Percentiles rank a stretch among this genome's conserved stretches.
Conservation (phyloP, 2,329 filamentous ascomycete genomes). For the Ascochyta viciae-villosae region DNA sequence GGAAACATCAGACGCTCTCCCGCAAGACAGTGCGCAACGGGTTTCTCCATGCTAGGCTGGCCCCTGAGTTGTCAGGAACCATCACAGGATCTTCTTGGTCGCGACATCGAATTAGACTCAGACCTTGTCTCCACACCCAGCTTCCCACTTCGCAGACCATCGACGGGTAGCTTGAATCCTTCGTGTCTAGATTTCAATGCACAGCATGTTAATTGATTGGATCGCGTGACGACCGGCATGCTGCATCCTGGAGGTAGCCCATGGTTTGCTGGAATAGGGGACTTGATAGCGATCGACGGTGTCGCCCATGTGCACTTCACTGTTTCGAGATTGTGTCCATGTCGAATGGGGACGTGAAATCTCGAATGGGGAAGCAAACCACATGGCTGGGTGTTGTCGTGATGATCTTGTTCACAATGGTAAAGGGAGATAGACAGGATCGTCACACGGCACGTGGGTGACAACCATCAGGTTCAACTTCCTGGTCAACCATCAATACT, state of each 20-base stretch:
- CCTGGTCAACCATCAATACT: slow-evolving; percentile 6
- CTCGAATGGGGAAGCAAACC: slow-evolving; percentile 13
- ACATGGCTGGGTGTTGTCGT: slow-evolving; percentile 11
- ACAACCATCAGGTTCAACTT: slow-evolving; percentile 4
- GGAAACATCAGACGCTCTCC: not conserved
- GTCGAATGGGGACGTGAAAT: slow-evolving; percentile 19
- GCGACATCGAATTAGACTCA: slow-evolving; percentile 23
- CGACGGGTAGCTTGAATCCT: slow-evolving; percentile 10
- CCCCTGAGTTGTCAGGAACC: slow-evolving; percentile 3
- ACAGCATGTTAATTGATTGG: slow-evolving; percentile 5
- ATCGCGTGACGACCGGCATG: slow-evolving; percentile 2
- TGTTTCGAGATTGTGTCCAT: slow-evolving; percentile 15
- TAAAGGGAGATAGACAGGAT: slow-evolving; percentile 18
- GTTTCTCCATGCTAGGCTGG: slow-evolving; percentile 4
- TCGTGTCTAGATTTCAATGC: not conserved
- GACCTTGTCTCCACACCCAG: slow-evolving; percentile 7
- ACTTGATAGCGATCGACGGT: slow-evolving; percentile 19
- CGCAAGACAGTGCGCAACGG: slow-evolving; percentile 7
- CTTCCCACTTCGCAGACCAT: slow-evolving; percentile 9
- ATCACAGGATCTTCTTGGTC: slow-evolving; percentile 3
- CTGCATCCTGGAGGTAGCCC: slow-evolving; percentile 4
- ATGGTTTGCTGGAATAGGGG: slow-evolving; percentile 11
- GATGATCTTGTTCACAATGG: slow-evolving; percentile 19
- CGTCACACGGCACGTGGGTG: slow-evolving; percentile 16
- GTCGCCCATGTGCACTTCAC: slow-evolving; percentile 20